phyloP scores from a whole-genome alignment of 805 yeast species.

The Grigorovia yakushimaensis region DNA sequence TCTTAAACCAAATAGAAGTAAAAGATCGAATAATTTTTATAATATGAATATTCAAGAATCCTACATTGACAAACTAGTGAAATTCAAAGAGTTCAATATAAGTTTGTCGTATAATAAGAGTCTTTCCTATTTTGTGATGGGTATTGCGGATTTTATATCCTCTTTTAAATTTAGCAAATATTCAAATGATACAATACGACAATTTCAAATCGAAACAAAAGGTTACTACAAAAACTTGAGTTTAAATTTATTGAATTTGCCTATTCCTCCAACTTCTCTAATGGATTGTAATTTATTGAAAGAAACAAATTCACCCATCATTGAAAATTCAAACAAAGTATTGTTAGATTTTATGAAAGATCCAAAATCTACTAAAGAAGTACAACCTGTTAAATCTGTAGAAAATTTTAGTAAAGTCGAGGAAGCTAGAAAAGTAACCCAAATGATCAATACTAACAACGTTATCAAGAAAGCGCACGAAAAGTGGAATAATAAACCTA shows the following conservation, averaged over 20 bases:
- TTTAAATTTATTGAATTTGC: neutral
- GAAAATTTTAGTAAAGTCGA: too few species aligned
- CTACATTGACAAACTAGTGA: slow-evolving; percentile 1
- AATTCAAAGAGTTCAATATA: slow-evolving; percentile 13
- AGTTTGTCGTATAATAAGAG: slow-evolving; percentile 1
- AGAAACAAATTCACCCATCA: slow-evolving; percentile 9
- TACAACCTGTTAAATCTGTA: too few species aligned
- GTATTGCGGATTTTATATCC: slow-evolving; percentile 9
- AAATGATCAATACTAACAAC: neutral
- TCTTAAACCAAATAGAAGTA: neutral
- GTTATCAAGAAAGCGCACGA: neutral
- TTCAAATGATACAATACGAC: slow-evolving; percentile 1
- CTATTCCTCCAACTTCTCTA: slow-evolving; percentile 8
- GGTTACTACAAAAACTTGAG: slow-evolving; percentile 1
- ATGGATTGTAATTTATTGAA: slow-evolving; percentile 11
- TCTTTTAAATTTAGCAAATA: slow-evolving; percentile 16
- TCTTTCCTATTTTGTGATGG: slow-evolving; percentile 10
- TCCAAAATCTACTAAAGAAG: neutral
- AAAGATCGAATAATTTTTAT: neutral
- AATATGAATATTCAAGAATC: slow-evolving; percentile 5
- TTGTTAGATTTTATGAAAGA: neutral
- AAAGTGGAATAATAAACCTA: neutral
- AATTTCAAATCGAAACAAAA: slow-evolving; percentile 6
- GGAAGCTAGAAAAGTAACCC: too few species aligned
- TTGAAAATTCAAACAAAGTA: neutral